Evolutionary conservation across 805 yeast species (phyloP).

Genomic region (Metschnikowia corniflorae): DNA sequence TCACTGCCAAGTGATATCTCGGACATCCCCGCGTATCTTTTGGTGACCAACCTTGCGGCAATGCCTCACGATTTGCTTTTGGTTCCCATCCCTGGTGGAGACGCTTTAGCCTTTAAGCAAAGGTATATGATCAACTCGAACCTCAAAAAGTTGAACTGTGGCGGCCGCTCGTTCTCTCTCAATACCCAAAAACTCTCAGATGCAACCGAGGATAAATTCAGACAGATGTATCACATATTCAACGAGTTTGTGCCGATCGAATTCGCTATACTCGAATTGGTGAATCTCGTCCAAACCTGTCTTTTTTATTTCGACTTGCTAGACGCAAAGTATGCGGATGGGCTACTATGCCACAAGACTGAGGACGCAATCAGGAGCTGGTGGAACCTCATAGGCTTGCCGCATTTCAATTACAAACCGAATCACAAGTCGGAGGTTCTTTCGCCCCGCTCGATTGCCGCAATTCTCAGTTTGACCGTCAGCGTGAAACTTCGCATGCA

Average conservation of each 20-base stretch:
- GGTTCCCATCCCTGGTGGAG: constrained; percentile 66
- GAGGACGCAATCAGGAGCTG: constrained; percentile 67
- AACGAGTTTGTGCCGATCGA: constrained; percentile 47
- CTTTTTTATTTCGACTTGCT: constrained; percentile 74
- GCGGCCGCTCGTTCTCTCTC: constrained; percentile 77
- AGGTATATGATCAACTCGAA: constrained; percentile 71
- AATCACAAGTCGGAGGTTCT: constrained; percentile 51
- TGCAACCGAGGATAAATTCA: constrained; percentile 77
- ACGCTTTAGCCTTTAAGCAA: constrained; percentile 46
- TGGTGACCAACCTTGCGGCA: constrained; percentile 78
- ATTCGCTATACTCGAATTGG: constrained; percentile 71
- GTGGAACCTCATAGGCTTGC: constrained; percentile 76
- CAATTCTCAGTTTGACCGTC: constrained; percentile 71
- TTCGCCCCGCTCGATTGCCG: constrained; percentile 69
- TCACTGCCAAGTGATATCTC: constrained; percentile 6
- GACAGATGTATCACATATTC: constrained; percentile 64
- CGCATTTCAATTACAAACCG: constrained; percentile 41
- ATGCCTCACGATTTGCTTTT: constrained; percentile 72
- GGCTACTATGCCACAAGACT: constrained; percentile 76
- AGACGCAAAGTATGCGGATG: constrained; percentile 72
- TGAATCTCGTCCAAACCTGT: constrained; percentile 69
- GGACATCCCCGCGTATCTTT: constrained; percentile 41
- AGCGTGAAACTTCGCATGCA: constrained; percentile 63
- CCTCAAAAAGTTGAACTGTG: constrained; percentile 72
- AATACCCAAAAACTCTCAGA: constrained; percentile 64